These are phyloP conservation scores for Fraxinus anomala DNA, from an alignment of 257 asterid species.

Conservation along the genomic window DNA sequence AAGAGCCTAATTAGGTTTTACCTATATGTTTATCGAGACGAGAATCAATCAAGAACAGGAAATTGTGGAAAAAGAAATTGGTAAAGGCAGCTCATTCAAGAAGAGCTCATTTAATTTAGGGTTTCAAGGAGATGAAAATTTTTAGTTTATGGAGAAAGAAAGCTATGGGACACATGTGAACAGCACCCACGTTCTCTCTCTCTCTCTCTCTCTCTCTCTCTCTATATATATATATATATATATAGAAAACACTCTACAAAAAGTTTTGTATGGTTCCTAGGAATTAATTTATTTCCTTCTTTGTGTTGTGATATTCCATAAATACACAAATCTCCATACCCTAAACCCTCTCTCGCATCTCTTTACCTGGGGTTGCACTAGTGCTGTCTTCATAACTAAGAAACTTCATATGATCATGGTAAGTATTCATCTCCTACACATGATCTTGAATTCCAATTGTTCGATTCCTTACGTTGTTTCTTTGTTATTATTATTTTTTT, in stretches of 20 bases:
- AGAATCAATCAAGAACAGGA: not conserved
- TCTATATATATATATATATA: too few relatives aligned
- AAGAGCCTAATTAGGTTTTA: not conserved
- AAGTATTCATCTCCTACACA: slow-evolving; percentile 14
- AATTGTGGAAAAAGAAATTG: not conserved
- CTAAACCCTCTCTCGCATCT: slow-evolving; percentile 45
- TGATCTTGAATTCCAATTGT: not conserved
- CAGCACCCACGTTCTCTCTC: slow-evolving; percentile 93
- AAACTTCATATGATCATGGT: slow-evolving; percentile 50
- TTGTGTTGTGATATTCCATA: slow-evolving; percentile 51
- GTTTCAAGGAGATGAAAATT: slow-evolving; percentile 58
- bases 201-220: slow-evolving; percentile 32
- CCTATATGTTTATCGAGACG: not conserved
- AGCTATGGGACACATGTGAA: slow-evolving; percentile 62
- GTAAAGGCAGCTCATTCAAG: slow-evolving; percentile 47
- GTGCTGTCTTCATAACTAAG: slow-evolving; percentile 8
- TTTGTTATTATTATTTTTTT: not conserved
- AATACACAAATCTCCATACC: slow-evolving; percentile 46
- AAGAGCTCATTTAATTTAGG: slow-evolving; percentile 43
- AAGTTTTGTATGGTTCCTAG: too few relatives aligned
- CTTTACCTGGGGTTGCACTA: slow-evolving; percentile 14
- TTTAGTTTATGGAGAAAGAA: slow-evolving; percentile 33
- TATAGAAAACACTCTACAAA: not conserved
- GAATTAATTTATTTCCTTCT: slow-evolving; percentile 13
- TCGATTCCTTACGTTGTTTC: not conserved